Evolutionary conservation across 2,329 filamentous ascomycete species (phyloP).

Genomic region (Gnomoniopsis smithogilvyi): DNA sequence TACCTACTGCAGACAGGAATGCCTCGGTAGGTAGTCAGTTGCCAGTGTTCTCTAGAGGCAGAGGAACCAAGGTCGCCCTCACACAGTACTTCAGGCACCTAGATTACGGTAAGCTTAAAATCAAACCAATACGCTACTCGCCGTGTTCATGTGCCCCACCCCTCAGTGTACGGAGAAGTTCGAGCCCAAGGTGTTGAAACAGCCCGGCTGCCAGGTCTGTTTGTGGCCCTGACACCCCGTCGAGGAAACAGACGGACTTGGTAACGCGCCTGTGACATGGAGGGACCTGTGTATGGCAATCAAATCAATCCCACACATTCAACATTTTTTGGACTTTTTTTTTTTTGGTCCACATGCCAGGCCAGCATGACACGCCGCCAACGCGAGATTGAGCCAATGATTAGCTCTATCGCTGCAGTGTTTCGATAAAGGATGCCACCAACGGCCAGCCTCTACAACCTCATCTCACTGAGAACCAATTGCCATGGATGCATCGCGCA

Average conservation of each 20-base stretch:
- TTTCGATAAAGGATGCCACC: conserved; percentile 6
- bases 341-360: not conserved
- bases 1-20: too few relatives aligned
- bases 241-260: not conserved
- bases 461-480: conserved; percentile 12
- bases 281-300: conserved; percentile 6
- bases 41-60: too few relatives aligned
- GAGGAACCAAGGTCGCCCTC: too few relatives aligned
- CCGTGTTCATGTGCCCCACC: too few relatives aligned
- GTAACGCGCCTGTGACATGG: not conserved
- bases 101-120: too few relatives aligned
- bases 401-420: not conserved
- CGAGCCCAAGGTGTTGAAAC: not conserved
- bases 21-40: too few relatives aligned
- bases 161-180: too few relatives aligned
- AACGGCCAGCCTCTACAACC: conserved; percentile 1
- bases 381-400: not conserved
- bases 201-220: not conserved
- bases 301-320: not conserved
- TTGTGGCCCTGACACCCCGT: not conserved
- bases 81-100: too few relatives aligned
- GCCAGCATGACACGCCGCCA: not conserved
- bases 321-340: not conserved
- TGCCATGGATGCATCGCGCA: not conserved
- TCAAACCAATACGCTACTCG: too few relatives aligned